A percentile compares a stretch with the other conserved stretches of the same genome.
phyloP scores from a whole-genome alignment of 805 yeast genomes.

The Komagataella mondaviorum region DNA sequence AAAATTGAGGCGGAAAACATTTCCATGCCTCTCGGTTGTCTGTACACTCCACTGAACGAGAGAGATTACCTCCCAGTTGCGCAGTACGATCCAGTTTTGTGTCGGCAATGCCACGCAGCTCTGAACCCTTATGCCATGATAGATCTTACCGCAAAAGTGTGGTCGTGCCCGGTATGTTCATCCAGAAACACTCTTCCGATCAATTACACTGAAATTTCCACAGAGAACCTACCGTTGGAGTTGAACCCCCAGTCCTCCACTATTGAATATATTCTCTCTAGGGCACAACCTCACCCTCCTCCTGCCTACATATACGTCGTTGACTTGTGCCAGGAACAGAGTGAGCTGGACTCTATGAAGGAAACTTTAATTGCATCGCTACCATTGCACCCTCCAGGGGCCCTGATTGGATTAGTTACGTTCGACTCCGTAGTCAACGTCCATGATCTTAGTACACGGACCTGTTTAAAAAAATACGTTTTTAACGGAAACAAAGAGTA shows the following conservation, averaged over 20 bases:
- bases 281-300: constrained; percentile 50
- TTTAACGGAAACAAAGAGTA: constrained; percentile 88
- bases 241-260: constrained; percentile 57
- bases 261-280: constrained; percentile 71
- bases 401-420: constrained; percentile 78
- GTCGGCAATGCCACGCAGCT: constrained; percentile 76
- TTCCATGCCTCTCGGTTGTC: constrained; percentile 87
- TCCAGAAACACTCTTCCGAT: constrained; percentile 71
- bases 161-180: constrained; percentile 82
- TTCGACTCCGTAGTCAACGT: constrained; percentile 85
- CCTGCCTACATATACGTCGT: constrained; percentile 80
- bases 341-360: constrained; percentile 71
- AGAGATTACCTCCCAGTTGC: constrained; percentile 68
- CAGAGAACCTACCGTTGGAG: constrained; percentile 73
- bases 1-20: constrained; percentile 81
- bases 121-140: constrained; percentile 79
- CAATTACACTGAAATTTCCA: constrained; percentile 65
- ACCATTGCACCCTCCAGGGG: constrained; percentile 77
- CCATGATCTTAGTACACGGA: constrained; percentile 64
- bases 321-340: constrained; percentile 84
- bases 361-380: constrained; percentile 68
- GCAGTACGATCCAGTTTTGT: constrained; percentile 73
- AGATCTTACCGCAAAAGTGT: constrained; percentile 59
- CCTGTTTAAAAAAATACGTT: constrained; percentile 61
- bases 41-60: constrained; percentile 86